Base-by-base conservation (phyloP, 2,329 filamentous ascomycete genomes). In the Sporothrix humicola region DNA sequence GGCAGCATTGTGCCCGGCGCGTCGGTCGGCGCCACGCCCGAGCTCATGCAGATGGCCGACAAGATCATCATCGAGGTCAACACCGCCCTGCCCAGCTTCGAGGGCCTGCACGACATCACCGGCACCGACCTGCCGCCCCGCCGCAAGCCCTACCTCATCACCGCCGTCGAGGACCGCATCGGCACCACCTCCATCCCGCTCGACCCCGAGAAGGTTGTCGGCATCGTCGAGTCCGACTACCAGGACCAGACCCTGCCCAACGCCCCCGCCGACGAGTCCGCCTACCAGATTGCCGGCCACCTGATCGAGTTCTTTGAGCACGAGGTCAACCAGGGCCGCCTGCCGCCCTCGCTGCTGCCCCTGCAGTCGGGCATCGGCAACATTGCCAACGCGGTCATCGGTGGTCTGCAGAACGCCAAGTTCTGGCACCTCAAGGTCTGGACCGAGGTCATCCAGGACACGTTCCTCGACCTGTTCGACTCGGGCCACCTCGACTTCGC, bases 31-130 rank as follows among this genome's bases (percentile, higher is more conserved):
- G 94, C 94, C 13, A 92, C 91, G 2, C 94, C 94, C 4, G 94
- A 97, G 82, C 87, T 97, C 72, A 87, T 97, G 68, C 93, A 97
- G 83, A 93, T 97, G 89, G 93, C 94, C 70, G 93, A 97, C 81
- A 97, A 97, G 88, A 89, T 97, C 83, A 94, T 97, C 79, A 93
- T 97, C 79, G 94, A 97, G 84, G 92, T 97, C 83, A 97, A 97
- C 85, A 97, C 94, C 0, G 86, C 93, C 0, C 89, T 93, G 69
- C 94, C 94, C 5, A 93, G 90, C 59, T 95, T 97, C 79, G 92
- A 96, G 81, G 94, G 93, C 71, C 88, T 97, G 20, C 94, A 97
- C 85, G 94, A 97, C 79, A 97, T 97, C 81, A 94, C 92, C 75
- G 92, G 95, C 87, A 93, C 92, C n/a, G 92, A 96, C 77, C 84